A percentile compares a stretch with the other conserved stretches of the same genome.
Evolutionary conservation across 2,329 filamentous ascomycete species (phyloP).

Genomic region (Sporothrix sp.): DNA sequence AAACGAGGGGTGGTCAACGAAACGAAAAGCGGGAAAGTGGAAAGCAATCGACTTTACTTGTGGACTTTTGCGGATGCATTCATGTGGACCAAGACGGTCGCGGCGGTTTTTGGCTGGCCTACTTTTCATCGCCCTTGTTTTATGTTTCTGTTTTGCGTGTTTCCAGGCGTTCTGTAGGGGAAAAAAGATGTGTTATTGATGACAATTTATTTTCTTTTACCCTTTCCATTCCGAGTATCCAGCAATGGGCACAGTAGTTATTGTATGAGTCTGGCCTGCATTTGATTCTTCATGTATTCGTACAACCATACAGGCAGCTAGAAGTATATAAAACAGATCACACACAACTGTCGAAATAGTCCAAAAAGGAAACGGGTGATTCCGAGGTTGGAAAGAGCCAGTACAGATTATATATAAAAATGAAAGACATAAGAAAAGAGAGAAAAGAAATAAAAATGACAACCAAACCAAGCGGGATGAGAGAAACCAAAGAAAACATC

Average conservation of each 20-base stretch:
- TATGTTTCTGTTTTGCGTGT: not conserved
- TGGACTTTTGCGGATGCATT: not conserved
- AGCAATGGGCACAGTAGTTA: not conserved
- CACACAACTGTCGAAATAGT: too few relatives aligned
- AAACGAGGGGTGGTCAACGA: constrained; percentile 5
- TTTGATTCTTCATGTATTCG: not conserved
- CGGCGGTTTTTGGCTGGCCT: not conserved
- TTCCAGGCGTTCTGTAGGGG: constrained; percentile 3
- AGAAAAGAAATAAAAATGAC: not conserved
- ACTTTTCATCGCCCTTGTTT: not conserved
- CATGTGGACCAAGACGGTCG: not conserved
- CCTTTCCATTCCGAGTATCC: too few relatives aligned
- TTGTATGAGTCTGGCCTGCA: not conserved
- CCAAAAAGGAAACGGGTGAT: not conserved
- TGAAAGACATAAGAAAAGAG: not conserved
- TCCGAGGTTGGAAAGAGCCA: not conserved
- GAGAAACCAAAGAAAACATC: not conserved
- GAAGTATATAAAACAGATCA: too few relatives aligned
- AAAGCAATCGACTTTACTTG: not conserved
- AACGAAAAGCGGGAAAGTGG: not conserved
- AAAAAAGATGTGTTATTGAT: constrained; percentile 6
- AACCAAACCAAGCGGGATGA: not conserved
- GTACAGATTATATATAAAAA: constrained; percentile 9
- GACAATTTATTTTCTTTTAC: constrained; percentile 5
- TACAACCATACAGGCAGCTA: too few relatives aligned